Percentiles rank a stretch among this genome's conserved stretches.
Conservation (phyloP, 139 green algal species). For the Tetraselmis striata region DNA sequence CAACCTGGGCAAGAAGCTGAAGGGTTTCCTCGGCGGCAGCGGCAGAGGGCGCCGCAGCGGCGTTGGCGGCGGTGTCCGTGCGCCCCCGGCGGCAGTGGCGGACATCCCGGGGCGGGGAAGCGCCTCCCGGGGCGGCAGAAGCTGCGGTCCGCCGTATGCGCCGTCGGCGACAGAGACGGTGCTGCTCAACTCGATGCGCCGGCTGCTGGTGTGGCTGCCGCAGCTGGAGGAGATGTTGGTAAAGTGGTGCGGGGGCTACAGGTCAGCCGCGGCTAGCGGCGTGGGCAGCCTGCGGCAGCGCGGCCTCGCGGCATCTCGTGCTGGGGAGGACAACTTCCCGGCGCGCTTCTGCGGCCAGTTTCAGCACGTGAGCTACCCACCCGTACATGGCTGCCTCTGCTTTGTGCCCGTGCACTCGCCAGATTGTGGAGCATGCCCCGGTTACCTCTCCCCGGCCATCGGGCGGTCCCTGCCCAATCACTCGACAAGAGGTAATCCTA, state of each 20-base stretch:
- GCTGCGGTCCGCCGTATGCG: neutral
- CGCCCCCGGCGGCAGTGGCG: no score
- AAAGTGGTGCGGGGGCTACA: neutral
- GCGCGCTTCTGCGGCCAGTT: neutral
- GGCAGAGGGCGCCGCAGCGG: no score
- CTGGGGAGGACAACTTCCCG: neutral
- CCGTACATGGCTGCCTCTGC: no score
- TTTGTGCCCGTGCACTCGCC: no score
- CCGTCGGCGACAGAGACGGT: neutral
- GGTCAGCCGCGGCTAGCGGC: no score
- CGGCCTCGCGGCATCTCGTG: no score
- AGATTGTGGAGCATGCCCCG: no score
- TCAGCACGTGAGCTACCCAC: neutral
- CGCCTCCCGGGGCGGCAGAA: neutral
- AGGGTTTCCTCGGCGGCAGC: neutral
- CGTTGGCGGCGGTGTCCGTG: no score
- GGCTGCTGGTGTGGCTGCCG: neutral
- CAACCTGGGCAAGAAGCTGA: neutral
- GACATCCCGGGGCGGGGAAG: neutral
- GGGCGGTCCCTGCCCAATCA: no score
- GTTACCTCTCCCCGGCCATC: no score
- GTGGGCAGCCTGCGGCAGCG: no score
- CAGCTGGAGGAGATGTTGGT: neutral
- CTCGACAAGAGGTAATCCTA: no score
- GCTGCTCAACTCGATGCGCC: neutral